Percentiles rank a stretch among this genome's conserved stretches.
These are phyloP conservation scores for Spathaspora hagerdaliae DNA, from an alignment of 805 yeast species.

Conservation along the genomic window DNA sequence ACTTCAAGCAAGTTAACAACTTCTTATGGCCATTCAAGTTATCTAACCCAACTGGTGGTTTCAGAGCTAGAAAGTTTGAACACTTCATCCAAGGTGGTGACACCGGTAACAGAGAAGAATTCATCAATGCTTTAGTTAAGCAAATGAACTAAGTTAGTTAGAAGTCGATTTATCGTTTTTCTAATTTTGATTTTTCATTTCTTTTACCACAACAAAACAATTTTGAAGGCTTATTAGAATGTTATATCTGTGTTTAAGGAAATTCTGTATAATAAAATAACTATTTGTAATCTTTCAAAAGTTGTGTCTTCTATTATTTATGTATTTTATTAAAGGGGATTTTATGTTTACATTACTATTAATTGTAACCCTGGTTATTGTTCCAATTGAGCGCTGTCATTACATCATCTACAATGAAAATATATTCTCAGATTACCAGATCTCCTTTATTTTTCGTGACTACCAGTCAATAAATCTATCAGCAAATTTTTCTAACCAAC, in stretches of 20 bases:
- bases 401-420: no score
- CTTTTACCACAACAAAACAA: background rate
- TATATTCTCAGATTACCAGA: no score
- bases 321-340: no score
- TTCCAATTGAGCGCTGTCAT: no score
- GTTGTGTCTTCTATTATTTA: background rate
- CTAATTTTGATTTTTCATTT: background rate
- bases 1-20: slow-evolving; percentile 98
- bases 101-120: slow-evolving; percentile 96
- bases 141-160: slow-evolving; percentile 71
- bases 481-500: slow-evolving; percentile 25
- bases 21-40: slow-evolving; percentile 97
- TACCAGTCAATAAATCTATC: slow-evolving; percentile 12
- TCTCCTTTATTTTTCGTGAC: background rate
- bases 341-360: no score
- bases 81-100: slow-evolving; percentile 98
- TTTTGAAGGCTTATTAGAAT: slow-evolving; percentile 1
- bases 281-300: slow-evolving; percentile 1
- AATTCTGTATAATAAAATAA: background rate
- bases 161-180: background rate
- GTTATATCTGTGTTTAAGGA: slow-evolving; percentile 1
- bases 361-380: no score
- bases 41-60: slow-evolving; percentile 96
- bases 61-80: slow-evolving; percentile 97
- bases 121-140: slow-evolving; percentile 91